Percentiles rank a stretch among this genome's conserved stretches.
Evolutionary conservation across 78 protist species (phyloP).

Genomic region (Dictyostelium purpureum): DNA sequence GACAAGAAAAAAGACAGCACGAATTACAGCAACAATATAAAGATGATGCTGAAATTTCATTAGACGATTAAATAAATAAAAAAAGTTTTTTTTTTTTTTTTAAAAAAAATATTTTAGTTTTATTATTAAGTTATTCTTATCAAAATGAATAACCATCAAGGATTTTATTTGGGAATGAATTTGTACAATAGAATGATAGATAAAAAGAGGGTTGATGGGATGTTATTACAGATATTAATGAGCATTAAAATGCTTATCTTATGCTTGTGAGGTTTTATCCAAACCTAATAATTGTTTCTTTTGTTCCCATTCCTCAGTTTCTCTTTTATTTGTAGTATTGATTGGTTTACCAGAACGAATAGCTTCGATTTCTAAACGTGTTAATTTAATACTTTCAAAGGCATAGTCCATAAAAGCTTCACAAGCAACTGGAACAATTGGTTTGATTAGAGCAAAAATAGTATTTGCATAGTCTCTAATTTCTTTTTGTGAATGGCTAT

Average conservation of each 20-base stretch:
- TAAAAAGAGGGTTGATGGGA: not conserved
- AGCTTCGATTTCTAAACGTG: slow-evolving; percentile 72
- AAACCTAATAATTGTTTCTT: slow-evolving; percentile 15
- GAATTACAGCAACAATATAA: not conserved
- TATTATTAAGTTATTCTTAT: not conserved
- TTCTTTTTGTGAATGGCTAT: slow-evolving; percentile 65
- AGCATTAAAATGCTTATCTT: not conserved
- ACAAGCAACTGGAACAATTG: slow-evolving; percentile 73
- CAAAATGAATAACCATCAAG: not conserved
- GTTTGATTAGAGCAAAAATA: slow-evolving; percentile 55
- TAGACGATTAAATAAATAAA: slow-evolving; percentile 21
- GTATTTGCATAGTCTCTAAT: slow-evolving; percentile 74
- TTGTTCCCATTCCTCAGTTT: slow-evolving; percentile 42
- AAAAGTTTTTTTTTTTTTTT: not conserved
- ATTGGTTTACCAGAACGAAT: slow-evolving; percentile 68
- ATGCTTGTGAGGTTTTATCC: not conserved
- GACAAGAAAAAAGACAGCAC: not conserved
- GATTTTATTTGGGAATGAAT: too few relatives aligned
- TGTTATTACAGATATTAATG: too few relatives aligned
- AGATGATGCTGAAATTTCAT: slow-evolving; percentile 35
- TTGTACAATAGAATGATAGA: not conserved
- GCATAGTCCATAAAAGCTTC: slow-evolving; percentile 72
- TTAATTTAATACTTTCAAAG: slow-evolving; percentile 36
- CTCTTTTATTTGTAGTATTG: slow-evolving; percentile 58
- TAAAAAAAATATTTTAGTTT: not conserved